phyloP scores from a whole-genome alignment of 129 eudicot genomes.

The Tagetes erecta region DNA sequence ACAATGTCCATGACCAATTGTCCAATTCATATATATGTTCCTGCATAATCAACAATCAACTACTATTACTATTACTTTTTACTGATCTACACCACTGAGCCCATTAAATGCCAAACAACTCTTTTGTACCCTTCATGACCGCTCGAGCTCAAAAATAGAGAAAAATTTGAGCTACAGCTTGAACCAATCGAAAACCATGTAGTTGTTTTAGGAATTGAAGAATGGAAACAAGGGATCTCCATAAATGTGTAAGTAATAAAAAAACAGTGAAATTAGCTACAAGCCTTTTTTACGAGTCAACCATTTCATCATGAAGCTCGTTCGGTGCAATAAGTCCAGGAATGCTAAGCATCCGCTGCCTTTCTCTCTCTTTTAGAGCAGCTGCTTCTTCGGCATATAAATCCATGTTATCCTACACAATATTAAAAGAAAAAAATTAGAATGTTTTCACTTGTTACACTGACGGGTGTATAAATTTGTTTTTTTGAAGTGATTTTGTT shows the following conservation, averaged over 20 bases:
- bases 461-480: no score
- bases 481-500: no score
- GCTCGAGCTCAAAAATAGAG: constrained; percentile 21
- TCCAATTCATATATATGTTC: constrained; percentile 23
- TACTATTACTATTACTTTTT: constrained; percentile 7
- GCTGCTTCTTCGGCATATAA: constrained; percentile 98
- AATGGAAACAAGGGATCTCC: constrained; percentile 26
- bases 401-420: constrained; percentile 88
- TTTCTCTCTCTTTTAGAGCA: constrained; percentile 82
- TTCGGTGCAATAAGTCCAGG: constrained; percentile 98
- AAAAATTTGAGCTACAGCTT: constrained; percentile 28
- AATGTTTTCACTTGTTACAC: background rate
- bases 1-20: constrained; percentile 10
- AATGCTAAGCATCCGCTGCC: constrained; percentile 78
- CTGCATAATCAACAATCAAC: constrained; percentile 26
- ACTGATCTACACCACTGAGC: constrained; percentile 23
- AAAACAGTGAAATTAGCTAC: constrained; percentile 22
- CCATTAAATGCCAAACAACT: constrained; percentile 13
- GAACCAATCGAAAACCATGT: constrained; percentile 21
- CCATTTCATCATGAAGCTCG: constrained; percentile 96
- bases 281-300: constrained; percentile 53
- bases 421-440: background rate
- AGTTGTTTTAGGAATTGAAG: constrained; percentile 5
- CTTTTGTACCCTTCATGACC: constrained; percentile 16
- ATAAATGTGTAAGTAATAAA: constrained; percentile 16